These are phyloP conservation scores for Saturnispora zaruensis DNA, from an alignment of 805 yeast genomes.

Conservation along the genomic window DNA sequence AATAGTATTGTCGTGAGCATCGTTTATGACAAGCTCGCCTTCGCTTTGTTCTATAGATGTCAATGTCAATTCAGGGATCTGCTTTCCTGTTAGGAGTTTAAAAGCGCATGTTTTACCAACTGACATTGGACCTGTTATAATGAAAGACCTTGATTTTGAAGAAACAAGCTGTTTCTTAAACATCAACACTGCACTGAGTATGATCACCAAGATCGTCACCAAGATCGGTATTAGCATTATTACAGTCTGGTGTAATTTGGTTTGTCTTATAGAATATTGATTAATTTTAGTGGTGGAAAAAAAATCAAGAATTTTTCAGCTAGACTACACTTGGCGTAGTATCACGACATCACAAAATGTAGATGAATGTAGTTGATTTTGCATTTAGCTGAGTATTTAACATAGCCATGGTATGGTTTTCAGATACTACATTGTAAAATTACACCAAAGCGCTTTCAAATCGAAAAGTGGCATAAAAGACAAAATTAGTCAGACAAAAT, in stretches of 20 bases:
- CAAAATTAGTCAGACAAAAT: no score
- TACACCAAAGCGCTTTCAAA: no score
- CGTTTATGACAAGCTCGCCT: slow-evolving; percentile 27
- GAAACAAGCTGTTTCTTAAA: slow-evolving; percentile 10
- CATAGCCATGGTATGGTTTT: no score
- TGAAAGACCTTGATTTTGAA: slow-evolving; percentile 12
- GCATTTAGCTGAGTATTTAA: no score
- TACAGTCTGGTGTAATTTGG: background rate
- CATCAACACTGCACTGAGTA: slow-evolving; percentile 11
- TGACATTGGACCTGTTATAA: slow-evolving; percentile 18
- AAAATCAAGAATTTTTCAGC: background rate
- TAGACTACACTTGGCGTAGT: background rate
- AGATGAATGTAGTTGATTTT: background rate
- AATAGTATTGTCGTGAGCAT: slow-evolving; percentile 20
- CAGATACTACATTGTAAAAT: no score
- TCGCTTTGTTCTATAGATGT: slow-evolving; percentile 44
- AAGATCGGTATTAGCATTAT: slow-evolving; percentile 10
- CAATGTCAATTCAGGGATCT: slow-evolving; percentile 31
- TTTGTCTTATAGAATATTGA: background rate
- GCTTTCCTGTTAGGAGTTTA: slow-evolving; percentile 15
- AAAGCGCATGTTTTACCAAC: slow-evolving; percentile 22
- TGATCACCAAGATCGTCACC: slow-evolving; percentile 9
- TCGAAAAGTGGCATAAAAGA: no score
- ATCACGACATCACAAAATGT: background rate
- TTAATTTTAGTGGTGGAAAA: background rate